Base-by-base conservation (phyloP, 129 eudicot species). In the Helichrysum umbraculigerum region DNA sequence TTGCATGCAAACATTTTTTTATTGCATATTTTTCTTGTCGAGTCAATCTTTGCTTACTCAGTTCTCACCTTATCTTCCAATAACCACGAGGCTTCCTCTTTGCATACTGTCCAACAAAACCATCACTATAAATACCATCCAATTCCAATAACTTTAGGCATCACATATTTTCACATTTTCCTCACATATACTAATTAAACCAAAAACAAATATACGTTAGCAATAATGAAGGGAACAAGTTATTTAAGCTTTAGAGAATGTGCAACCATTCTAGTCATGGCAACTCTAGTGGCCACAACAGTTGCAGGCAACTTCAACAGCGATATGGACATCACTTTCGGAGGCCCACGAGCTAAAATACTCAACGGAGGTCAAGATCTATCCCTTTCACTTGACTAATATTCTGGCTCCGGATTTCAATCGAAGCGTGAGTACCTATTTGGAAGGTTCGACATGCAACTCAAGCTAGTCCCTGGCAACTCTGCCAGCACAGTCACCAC, bases 391-490 rank as follows among this genome's bases (percentile, higher is more conserved):
- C 69, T 64, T 16, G 69, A 64, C 39, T 44, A 32, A 32, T 64
- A 64, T 34, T 28, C 44, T 14, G 69, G 69, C 41, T 64, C 69
- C 12, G 69, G 69, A 25, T 64, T 64, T n/a, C 69, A 32, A 34
- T 28, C 69, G 10, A 32, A 32, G 39, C 44, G 32, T 17, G 69
- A 44, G 39, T 44, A 44, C 52, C 5, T 44, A 44, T 44, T 44
- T 14, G 51, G 51, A 42, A 42, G 68, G 42, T 63, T 63, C 6
- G 68, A 63, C 37, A 63, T 63, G 69, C 69, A 64, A 64, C 69
- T 64, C 10, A 64, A 64, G 37, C 42, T 63, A 63, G 20, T 63
- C 35, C 42, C 11, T 8, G 68, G 21, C 39, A 17, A 63, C 20
- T 63, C 68, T 63, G 19, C 39, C 15, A 14, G 39, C 42, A 30